These are phyloP conservation scores for Litsea cubeba DNA, from an alignment of 164 flowering plant genomes.

Conservation along the genomic window DNA sequence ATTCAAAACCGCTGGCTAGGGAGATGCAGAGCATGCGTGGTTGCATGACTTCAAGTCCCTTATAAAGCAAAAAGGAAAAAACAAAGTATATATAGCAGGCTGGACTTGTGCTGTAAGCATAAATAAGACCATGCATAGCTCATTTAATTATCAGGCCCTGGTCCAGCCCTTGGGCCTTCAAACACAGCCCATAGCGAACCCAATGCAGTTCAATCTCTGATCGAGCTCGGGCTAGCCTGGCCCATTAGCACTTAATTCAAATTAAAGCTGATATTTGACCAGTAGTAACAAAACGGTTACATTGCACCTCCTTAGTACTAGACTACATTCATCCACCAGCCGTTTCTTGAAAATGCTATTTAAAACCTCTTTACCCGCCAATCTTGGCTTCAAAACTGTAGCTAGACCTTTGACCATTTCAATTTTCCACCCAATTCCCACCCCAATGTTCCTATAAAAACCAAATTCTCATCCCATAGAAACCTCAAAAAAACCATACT, in stretches of 20 bases:
- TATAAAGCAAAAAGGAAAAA: no score
- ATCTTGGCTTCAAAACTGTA: neutral
- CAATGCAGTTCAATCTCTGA: neutral
- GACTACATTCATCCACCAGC: neutral
- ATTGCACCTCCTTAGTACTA: neutral
- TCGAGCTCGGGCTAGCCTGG: neutral
- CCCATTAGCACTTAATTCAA: neutral
- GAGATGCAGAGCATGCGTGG: no score
- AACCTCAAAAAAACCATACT: neutral
- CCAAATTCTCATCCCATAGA: neutral
- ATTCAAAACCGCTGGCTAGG: no score
- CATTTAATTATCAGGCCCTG: neutral
- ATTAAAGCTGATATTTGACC: neutral
- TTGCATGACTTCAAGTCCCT: no score
- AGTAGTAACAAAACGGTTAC: neutral
- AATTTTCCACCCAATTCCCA: neutral
- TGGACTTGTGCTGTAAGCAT: no score
- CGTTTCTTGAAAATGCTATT: neutral
- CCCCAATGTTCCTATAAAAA: neutral
- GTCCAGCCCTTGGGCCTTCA: neutral
- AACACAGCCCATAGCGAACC: neutral
- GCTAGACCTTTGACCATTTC: neutral
- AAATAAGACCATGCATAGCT: no score
- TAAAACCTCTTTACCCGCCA: conserved; percentile 1
- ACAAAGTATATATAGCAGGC: no score